Evolutionary conservation across 1,284 basidiomycete species (phyloP), one percentile per base, ranked within the genome.

Genomic region (Apiotrichum gamsii): DNA sequence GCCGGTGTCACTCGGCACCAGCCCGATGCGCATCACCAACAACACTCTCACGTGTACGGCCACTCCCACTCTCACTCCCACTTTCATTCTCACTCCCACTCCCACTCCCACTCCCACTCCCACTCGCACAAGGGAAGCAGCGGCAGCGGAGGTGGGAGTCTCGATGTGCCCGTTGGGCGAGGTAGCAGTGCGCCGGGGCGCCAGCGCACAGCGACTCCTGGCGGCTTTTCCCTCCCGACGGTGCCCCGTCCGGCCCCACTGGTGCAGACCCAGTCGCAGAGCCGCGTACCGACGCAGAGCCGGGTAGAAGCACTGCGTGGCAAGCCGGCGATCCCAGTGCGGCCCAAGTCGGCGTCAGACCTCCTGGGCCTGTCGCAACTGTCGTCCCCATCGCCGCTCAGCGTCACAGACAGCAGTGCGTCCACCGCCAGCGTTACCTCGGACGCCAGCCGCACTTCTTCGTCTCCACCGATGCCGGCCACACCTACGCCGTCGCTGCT

Each of bases 331-430:
- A 43, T 51, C 4, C 54, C 59, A 3, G 43, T 66, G 10, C 56
- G 65, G 5, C 70, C 70, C 2, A 71, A 70, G 45, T 64, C 61
- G 5, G 70, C 66, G 6, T 67, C 66, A 0, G 69, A 72, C 34
- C 43, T 72, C 8, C 57, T 72, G 8, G 70, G 70, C 13, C 24
- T 72, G 33, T 46, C 49, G 1, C 33, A 23, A 4, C 15, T 16
- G 8, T n/a, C 52, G 5, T 29, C 21, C 14, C 34, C 49, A 6
- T 10, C 31, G 10, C 39, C 42, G 3, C 21, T 15, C 35, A 39
- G 20, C 13, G 43, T 18, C 9, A 24, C 15, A 8, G 34, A 21
- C 20, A 23, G 41, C 3, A 44, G 39, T 11, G 30, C 47, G 14
- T 34, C 44, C 4, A 16, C 31, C 44, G 18, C 29, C 29, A 4